Percentiles rank a stretch among this genome's conserved stretches.
phyloP scores from a whole-genome alignment of 148 eudicot genomes.

The Tetragonia tetragonoides region DNA sequence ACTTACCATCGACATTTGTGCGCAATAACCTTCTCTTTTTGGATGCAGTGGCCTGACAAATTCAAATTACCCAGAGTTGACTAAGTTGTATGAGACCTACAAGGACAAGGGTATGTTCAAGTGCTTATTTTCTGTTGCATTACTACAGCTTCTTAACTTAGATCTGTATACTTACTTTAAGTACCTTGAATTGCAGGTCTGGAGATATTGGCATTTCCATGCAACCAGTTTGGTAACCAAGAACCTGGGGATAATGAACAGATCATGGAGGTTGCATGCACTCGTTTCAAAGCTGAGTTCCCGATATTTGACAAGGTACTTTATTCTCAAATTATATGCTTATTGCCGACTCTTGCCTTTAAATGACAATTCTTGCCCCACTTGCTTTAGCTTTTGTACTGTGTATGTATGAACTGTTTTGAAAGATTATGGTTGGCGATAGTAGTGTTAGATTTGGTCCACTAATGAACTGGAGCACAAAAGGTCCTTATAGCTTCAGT shows the following conservation, averaged over 20 bases:
- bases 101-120: slow-evolving; percentile 54
- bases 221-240: slow-evolving; percentile 50
- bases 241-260: slow-evolving; percentile 56
- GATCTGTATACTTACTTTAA: not conserved
- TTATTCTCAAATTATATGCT: not conserved
- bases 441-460: not conserved
- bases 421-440: too few species aligned
- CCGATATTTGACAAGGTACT: slow-evolving; percentile 53
- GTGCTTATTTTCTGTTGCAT: not conserved
- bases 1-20: not conserved
- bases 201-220: slow-evolving; percentile 53
- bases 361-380: not conserved
- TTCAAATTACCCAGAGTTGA: slow-evolving; percentile 78
- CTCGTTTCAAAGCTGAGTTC: slow-evolving; percentile 57
- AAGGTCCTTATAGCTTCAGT: not conserved
- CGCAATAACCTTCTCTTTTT: slow-evolving; percentile 1
- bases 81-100: slow-evolving; percentile 63
- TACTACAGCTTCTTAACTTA: not conserved
- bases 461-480: not conserved
- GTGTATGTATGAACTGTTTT: too few species aligned
- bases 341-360: not conserved
- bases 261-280: slow-evolving; percentile 55
- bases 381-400: too few species aligned
- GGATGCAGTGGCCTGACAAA: slow-evolving; percentile 67
- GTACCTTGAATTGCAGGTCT: slow-evolving; percentile 27